Conservation (phyloP, 768 basidiomycete species). For the Collybiopsis luxurians region DNA sequence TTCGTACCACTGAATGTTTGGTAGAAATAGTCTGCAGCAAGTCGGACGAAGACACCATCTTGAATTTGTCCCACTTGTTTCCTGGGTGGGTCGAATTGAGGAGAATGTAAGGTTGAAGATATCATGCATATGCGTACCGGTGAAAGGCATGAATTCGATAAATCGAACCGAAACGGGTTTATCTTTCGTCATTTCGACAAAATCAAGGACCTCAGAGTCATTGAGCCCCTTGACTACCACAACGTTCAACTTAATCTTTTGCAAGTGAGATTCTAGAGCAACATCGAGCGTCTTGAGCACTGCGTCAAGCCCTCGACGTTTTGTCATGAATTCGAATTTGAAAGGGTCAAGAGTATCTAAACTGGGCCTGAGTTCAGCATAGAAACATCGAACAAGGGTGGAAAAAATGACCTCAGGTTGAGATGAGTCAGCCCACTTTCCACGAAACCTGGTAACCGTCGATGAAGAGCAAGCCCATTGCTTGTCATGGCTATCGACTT, state of each 20-base stretch:
- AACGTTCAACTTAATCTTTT: constrained; percentile 77
- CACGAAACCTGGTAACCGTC: constrained; percentile 67
- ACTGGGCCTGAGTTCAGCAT: constrained; percentile 30
- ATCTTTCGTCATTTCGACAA: constrained; percentile 72
- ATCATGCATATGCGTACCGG: constrained; percentile 48
- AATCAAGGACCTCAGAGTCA: constrained; percentile 75
- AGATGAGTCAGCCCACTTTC: constrained; percentile 76
- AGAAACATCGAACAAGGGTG: neutral
- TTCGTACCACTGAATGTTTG: constrained; percentile 54
- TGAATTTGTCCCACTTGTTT: constrained; percentile 80
- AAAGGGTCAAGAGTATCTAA: constrained; percentile 83
- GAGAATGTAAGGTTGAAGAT: neutral
- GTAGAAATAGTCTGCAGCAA: constrained; percentile 50
- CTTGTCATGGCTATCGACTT: constrained; percentile 82
- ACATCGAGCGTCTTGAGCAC: constrained; percentile 65
- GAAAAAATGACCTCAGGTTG: constrained; percentile 49
- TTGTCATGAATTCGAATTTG: constrained; percentile 87
- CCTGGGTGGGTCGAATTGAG: constrained; percentile 38
- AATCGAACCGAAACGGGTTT: constrained; percentile 71
- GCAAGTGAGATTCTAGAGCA: constrained; percentile 56
- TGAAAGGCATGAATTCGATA: constrained; percentile 95
- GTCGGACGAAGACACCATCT: constrained; percentile 77
- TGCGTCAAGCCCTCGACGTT: constrained; percentile 72
- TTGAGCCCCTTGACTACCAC: constrained; percentile 83
- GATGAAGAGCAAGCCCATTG: constrained; percentile 76